Base-by-base conservation (phyloP, 164 flowering plant genomes). In the Sedum album region DNA sequence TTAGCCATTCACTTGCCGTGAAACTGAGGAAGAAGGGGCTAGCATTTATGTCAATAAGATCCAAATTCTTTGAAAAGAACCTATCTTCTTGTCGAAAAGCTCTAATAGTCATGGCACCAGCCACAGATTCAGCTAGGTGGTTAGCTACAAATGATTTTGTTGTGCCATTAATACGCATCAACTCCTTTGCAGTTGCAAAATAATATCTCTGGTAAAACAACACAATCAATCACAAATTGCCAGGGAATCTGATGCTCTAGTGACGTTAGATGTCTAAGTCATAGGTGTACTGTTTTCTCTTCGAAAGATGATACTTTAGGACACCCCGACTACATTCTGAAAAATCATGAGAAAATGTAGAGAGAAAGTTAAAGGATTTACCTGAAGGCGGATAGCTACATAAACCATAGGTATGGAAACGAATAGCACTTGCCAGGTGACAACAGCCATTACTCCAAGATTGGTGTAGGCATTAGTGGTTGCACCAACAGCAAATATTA, bases 71-170 rank as follows among this genome's bases (percentile, higher is more conserved):
- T 10, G 69, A 62, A 36, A 82, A 87, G 72, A 87, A 87, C 5
- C 86, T 70, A 2, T 87, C 86, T 78, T 87, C 89, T 73, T 84
- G 80, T 66, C 70, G 74, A 67, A 87, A 87, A 33, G 92, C 88
- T 75, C 92, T 82, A 20, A 87, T 87, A 68, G 85, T 85, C 71
- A 80, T 77, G 26, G 78, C 83, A 65, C 92, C 92, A 13, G 88
- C 85, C 8, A 84, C 70, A 33, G 89, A 82, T 72, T 87, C 89
- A 36, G 92, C 81, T 15, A 85, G 77, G 76, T 87, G 88, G 76
- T 76, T 87, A 51, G 92, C 92, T 46, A 87, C 79, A 14, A 77
- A 70, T 36, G 89, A 84, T 70, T 82, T 84, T 46, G 88, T 84
- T 23, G 88, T 85, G 71, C 88, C 88, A 57, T 85, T 80, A 6